Base-by-base conservation (phyloP, 257 asterid species). In the Verbascum thapsus region DNA sequence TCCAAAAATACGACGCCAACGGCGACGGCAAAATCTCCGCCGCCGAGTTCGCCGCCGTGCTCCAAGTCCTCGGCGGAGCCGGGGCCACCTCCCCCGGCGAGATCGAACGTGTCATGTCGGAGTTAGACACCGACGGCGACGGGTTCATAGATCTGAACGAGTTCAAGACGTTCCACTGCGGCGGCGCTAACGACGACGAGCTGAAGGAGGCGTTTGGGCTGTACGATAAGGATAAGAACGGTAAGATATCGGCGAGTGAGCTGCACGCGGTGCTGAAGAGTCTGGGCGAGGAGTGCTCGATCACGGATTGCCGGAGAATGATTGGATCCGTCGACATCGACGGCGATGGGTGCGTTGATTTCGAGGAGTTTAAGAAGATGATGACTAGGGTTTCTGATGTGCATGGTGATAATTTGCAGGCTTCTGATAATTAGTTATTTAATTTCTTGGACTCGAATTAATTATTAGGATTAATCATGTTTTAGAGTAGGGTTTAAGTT, bases 301-400 rank as follows among this genome's bases (percentile, higher is more conserved):
- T 75, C 10, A 59, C 65, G 61, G 85, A 79, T 26, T 79, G 85
- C 51, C 32, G 45, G n/a, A 34, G 56, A 16, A 76, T 76, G 81
- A 79, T 79, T 53, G 51, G 71, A 50, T 43, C 72, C 50, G 72
- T 68, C 49, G 85, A 76, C 70, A 79, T 56, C 15, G 81, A 79
- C 70, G 81, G 73, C 42, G 81, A 79, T 15, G 85, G 81, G 1
- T 63, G 53, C 62, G 72, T 76, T 23, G 72, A 79, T 52, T 79
- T 66, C 37, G 77, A 69, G 48, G 85, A 79, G 69, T 79, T 75
- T 30, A 70, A 69, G 80, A 76, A 72, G 75, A 80, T 80, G 85
- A 80, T 80, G 82, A 62, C 50, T 13, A 23, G 78, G 26, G 30
- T 37, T 35, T 7, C 64, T 53, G 39, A 64, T 38, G 5, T 19